Base-by-base conservation (phyloP, 2,329 filamentous ascomycete species). In the Ophiostoma populinum region DNA sequence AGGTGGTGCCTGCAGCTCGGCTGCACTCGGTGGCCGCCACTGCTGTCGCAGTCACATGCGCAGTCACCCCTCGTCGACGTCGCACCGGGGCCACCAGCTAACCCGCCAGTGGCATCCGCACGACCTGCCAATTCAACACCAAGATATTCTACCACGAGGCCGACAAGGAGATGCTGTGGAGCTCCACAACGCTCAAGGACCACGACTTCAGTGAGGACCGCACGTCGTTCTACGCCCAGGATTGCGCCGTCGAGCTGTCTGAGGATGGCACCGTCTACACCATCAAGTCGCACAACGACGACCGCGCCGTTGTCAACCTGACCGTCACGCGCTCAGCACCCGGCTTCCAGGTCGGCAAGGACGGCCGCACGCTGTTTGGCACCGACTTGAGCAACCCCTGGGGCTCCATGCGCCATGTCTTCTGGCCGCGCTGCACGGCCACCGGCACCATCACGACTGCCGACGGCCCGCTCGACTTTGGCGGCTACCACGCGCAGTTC, bases 51-150 rank as follows among this genome's bases (percentile, higher is more conserved):
- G n/a, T n/a, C n/a, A n/a, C n/a, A n/a, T n/a, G n/a, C n/a, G n/a
- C n/a, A n/a, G n/a, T n/a, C n/a, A n/a, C n/a, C n/a, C n/a, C n/a
- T n/a, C n/a, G n/a, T n/a, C n/a, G n/a, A n/a, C n/a, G n/a, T n/a
- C n/a, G n/a, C n/a, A n/a, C n/a, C n/a, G n/a, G n/a, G 6, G 11
- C 13, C 21, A 6, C 15, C 15, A 18, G 11, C 33, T 35, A 28
- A 35, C 25, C 7, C 4, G 4, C 11, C 51, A 93, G 86, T 47
- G 86, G 87, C 54, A 72, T 98, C 45, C 79, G 80, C 49, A 86
- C 79, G 28, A 98, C 87, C 18, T 76, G 72, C 52, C 87, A 95
- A 60, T 93, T 95, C 70, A 94, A 82, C 63, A 73, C 70, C 57
- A 95, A 95, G 65, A 69, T 95, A 56, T 92, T 87, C 62, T 80